Percentiles rank a stretch among this genome's conserved stretches.
Conservation (phyloP, 2,329 filamentous ascomycete species). For the Penicillium polonicum region DNA sequence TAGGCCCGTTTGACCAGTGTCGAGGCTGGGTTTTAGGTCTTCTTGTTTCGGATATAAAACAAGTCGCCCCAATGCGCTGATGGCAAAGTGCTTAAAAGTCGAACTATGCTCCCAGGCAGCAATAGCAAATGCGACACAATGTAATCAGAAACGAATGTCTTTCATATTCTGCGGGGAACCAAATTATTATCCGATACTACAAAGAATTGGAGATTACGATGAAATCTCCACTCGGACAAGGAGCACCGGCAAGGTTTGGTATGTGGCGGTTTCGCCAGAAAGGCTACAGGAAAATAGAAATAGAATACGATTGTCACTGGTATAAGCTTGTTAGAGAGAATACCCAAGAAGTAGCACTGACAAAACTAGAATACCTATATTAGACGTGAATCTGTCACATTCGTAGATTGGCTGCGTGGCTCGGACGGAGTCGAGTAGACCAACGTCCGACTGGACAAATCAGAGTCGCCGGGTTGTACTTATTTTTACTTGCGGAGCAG, state of each 20-base stretch:
- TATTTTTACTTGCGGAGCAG: background rate
- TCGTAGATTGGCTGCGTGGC: slow-evolving; percentile 6
- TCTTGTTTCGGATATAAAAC: background rate
- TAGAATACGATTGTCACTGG: too few relatives aligned
- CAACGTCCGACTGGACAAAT: slow-evolving; percentile 13
- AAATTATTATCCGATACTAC: background rate
- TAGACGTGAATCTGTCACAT: too few relatives aligned
- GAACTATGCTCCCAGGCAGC: background rate
- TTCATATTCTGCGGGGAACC: background rate
- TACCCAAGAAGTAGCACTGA: background rate
- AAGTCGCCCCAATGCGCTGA: background rate
- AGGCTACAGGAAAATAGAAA: too few relatives aligned
- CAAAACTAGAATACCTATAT: background rate
- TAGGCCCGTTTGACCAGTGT: background rate
- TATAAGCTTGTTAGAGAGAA: background rate
- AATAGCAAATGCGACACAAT: background rate
- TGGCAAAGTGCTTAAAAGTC: background rate
- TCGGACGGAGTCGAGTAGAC: slow-evolving; percentile 8
- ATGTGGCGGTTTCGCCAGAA: background rate
- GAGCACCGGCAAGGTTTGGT: background rate
- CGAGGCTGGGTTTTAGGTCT: background rate
- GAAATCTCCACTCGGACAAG: background rate
- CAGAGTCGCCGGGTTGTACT: slow-evolving; percentile 10
- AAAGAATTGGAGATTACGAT: background rate
- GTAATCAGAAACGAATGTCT: background rate